phyloP scores from a whole-genome alignment of 306 rosid genomes.

The Pterocarpus macrocarpus region DNA sequence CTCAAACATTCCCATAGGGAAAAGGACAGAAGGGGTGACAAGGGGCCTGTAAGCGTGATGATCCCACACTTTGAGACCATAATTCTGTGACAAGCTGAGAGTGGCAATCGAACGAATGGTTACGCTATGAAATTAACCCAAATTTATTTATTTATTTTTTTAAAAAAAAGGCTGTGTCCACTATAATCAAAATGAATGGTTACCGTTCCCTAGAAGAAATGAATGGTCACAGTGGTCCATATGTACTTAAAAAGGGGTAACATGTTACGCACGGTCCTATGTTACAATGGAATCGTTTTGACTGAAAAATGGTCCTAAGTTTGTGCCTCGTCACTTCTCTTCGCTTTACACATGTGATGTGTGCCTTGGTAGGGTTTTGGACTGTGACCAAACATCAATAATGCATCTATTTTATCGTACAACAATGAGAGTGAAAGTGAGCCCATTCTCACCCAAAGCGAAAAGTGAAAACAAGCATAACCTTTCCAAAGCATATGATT shows the following conservation, averaged over 20 bases:
- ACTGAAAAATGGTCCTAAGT: background rate
- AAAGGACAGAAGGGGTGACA: too few relatives aligned
- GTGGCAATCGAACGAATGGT: background rate
- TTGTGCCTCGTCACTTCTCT: background rate
- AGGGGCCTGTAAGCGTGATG: too few relatives aligned
- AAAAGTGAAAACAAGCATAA: background rate
- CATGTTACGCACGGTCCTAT: background rate
- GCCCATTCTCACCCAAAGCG: background rate
- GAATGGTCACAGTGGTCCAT: background rate
- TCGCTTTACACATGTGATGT: slow-evolving; percentile 37
- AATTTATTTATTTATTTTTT: too few relatives aligned
- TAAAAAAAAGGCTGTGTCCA: background rate
- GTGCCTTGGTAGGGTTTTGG: background rate
- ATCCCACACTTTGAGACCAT: background rate
- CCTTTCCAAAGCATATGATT: background rate
- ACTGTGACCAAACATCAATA: slow-evolving; percentile 19
- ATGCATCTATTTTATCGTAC: slow-evolving; percentile 11
- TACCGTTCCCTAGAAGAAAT: too few relatives aligned
- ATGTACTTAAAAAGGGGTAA: background rate
- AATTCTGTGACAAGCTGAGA: too few relatives aligned
- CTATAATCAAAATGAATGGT: background rate
- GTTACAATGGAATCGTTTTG: background rate
- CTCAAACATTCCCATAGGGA: too few relatives aligned
- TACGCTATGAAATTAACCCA: background rate
- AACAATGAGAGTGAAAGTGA: background rate